Evolutionary conservation across 257 asterid species (phyloP), one percentile per base, ranked within the genome.

Genomic region (Haberlea rhodopensis): DNA sequence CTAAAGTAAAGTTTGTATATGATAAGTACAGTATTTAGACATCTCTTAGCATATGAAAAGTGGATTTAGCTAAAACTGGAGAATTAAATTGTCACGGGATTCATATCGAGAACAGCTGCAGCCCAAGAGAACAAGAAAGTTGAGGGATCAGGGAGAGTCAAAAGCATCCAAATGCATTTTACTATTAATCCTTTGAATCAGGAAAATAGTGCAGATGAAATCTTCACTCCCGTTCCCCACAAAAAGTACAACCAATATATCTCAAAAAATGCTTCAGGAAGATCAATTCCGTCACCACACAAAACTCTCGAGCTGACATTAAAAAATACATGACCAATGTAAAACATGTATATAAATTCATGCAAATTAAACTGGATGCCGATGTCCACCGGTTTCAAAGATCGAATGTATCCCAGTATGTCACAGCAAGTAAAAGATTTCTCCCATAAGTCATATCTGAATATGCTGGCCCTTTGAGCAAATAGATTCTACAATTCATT

Each of bases 311-410:
- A 37, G 1, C 46, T 10, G 43, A 34, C 13, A 34, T 34, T 1
- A 9, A 9, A 8, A 34, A 34, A 34, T 34, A 34, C 9, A 37
- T 11, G n/a, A 11, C 16, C n/a, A 10, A 11, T 11, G 46, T 11
- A 37, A n/a, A 37, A 34, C n/a, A 37, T 37, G 46, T 10, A 3
- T n/a, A 37, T 37, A 37, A 10, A 37, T 37, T 5, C 46, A 37
- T 37, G 46, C 46, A 37, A 37, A 37, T 11, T 37, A 37, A 37
- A 37, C 5, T 2, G 11, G 10, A 37, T 37, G n/a, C 46, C 46
- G 3, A 2, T 2, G n/a, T 37, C n/a, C n/a, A n/a, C n/a, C n/a
- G n/a, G n/a, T n/a, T 83, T 85, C 68, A 75, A 94, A 79, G 84
- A 85, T 57, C 95, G 95, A 76, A 89, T 60, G 43, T 34, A 27